These are phyloP conservation scores for Coemansia sp. DNA, from an alignment of 192 early-diverging fungal genomes.

Conservation along the genomic window DNA sequence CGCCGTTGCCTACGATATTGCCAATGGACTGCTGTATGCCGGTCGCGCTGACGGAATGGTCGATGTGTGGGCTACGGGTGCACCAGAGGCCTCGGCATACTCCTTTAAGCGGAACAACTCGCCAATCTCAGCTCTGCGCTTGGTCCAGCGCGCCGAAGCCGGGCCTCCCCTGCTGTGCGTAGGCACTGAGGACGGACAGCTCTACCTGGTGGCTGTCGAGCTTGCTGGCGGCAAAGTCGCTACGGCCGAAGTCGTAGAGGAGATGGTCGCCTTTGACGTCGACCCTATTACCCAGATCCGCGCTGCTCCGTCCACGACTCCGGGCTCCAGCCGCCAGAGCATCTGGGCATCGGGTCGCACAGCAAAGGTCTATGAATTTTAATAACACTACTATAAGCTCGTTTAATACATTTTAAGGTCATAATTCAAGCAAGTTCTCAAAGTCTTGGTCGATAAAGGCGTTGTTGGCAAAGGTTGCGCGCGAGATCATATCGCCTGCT, in stretches of 20 bases:
- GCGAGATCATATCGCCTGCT: constrained; percentile 28
- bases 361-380: constrained; percentile 34
- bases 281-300: constrained; percentile 49
- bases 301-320: not conserved
- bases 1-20: constrained; percentile 34
- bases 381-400: not conserved
- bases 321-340: constrained; percentile 23
- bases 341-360: constrained; percentile 44
- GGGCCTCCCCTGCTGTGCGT: constrained; percentile 27
- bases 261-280: constrained; percentile 49
- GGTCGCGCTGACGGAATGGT: constrained; percentile 40
- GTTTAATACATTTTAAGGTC: not conserved
- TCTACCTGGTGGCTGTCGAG: constrained; percentile 15
- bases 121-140: constrained; percentile 25
- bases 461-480: constrained; percentile 19
- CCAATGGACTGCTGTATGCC: constrained; percentile 3
- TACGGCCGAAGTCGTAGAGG: constrained; percentile 29
- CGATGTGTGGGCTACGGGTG: constrained; percentile 17
- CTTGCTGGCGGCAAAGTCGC: not conserved
- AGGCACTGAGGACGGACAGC: constrained; percentile 47
- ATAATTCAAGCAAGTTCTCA: constrained; percentile 17
- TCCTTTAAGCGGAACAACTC: constrained; percentile 36
- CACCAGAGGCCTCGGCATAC: not conserved
- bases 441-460: constrained; percentile 18
- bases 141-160: constrained; percentile 17